These are phyloP conservation scores for Phytopythium cucurbitacearum DNA, from an alignment of 352 stramenopile species.

Conservation along the genomic window DNA sequence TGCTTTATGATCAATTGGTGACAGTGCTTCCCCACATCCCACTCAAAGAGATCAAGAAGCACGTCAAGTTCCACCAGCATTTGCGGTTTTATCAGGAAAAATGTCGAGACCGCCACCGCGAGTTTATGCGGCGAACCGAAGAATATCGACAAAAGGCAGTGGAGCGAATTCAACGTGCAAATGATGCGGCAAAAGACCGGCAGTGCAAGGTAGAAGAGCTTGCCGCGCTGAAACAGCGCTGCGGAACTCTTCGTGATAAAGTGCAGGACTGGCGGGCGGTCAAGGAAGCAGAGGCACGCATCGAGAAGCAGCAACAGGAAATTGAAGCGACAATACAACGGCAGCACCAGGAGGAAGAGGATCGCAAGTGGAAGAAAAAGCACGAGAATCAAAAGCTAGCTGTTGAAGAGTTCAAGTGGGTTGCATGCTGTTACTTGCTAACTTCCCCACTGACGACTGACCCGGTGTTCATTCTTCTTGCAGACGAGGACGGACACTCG, in stretches of 20 bases:
- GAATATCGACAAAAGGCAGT: constrained; percentile 22
- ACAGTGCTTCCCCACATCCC: constrained; percentile 35
- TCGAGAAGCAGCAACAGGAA: constrained; percentile 49
- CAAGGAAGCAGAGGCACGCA: constrained; percentile 55
- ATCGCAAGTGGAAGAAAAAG: constrained; percentile 31
- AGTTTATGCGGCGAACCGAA: constrained; percentile 33
- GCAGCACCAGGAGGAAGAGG: constrained; percentile 38
- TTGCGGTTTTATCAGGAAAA: constrained; percentile 53
- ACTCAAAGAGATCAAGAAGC: constrained; percentile 34
- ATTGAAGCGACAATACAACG: constrained; percentile 34
- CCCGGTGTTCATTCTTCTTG: background rate
- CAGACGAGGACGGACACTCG: constrained; percentile 31
- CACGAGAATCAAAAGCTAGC: constrained; percentile 42
- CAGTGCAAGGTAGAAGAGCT: constrained; percentile 28
- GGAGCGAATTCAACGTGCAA: constrained; percentile 21
- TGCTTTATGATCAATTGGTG: constrained; percentile 58
- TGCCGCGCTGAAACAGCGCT: constrained; percentile 32
- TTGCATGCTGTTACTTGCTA: background rate
- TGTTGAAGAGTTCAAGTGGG: constrained; percentile 59
- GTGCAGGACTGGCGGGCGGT: constrained; percentile 44
- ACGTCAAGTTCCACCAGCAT: constrained; percentile 62
- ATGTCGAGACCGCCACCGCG: constrained; percentile 34
- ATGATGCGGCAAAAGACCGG: constrained; percentile 22
- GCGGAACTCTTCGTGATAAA: constrained; percentile 29
- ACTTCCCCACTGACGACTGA: background rate